Evolutionary conservation across 2,329 filamentous ascomycete species (phyloP), one percentile per base, ranked within the genome.

Genomic region (Colletotrichum camelliae): DNA sequence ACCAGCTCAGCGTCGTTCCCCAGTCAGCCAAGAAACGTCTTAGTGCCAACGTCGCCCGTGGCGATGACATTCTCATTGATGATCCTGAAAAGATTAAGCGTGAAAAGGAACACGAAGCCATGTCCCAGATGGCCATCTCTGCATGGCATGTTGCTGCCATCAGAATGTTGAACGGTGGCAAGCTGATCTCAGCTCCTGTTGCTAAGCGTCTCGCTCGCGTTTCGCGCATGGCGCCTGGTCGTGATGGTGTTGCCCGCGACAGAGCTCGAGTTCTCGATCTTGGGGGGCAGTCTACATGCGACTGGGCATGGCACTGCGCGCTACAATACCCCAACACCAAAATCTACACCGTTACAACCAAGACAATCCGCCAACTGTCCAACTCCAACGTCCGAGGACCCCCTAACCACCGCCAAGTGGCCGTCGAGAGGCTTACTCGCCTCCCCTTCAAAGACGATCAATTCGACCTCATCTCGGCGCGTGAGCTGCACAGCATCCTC

Each of bases 251-350:
- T 21, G 82, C 85, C 67, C 86, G 87, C 75, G 87, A 91, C 74
- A 89, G 92, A 29, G 87, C 92, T 5, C 89, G 94, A 39, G 93
- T 98, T 73, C 90, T 98, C 31, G 96, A 98, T 82, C 92, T 98
- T 39, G 96, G 95, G 65, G 96, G 96, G 60, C 93, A 96, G 82
- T 90, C 94, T 1, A 92, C 94, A 16, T 96, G 95, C 82, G 96
- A 98, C 84, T 99, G 97, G 97, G 96, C 95, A 27, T 99, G 97
- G 97, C 93, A 97, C 82, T 94, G 95, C 74, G 96, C 97, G 1
- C 89, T 94, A 65, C 94, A 96, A 83, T 97, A 96, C 84, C 95
- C 95, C 21, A 93, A 95, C 82, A 91, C 94, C 72, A 96, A 95
- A 83, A 92, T 98, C 70, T 97, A 96, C 86, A 98, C 96, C 0